phyloP scores from a whole-genome alignment of 352 stramenopile genomes.

The Vaucheria bursata region DNA sequence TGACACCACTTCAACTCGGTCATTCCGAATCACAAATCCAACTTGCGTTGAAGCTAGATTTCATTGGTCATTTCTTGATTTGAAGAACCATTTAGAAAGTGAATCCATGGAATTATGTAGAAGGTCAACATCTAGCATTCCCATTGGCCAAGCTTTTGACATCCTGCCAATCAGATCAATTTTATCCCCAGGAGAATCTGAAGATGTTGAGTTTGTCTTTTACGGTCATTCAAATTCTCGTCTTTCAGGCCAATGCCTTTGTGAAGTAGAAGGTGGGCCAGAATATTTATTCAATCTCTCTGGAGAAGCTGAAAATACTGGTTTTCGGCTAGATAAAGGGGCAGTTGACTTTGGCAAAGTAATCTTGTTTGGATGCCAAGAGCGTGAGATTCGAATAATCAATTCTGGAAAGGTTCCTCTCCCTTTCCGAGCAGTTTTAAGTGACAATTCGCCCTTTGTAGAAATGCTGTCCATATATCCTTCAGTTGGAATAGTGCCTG shows the following conservation, averaged over 20 bases:
- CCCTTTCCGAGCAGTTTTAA: conserved; percentile 51
- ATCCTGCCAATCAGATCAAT: conserved; percentile 78
- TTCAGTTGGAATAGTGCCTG: conserved; percentile 62
- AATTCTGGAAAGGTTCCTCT: conserved; percentile 86
- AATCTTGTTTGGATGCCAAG: conserved; percentile 79
- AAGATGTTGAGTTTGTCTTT: conserved; percentile 82
- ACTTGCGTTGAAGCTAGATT: conserved; percentile 76
- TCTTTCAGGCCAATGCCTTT: conserved; percentile 72
- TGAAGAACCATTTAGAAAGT: conserved; percentile 39
- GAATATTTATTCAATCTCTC: conserved; percentile 77
- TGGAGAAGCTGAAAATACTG: conserved; percentile 78
- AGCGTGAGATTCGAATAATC: conserved; percentile 77
- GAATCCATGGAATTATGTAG: background rate
- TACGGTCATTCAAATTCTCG: conserved; percentile 81
- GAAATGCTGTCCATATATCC: conserved; percentile 66
- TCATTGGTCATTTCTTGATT: conserved; percentile 85
- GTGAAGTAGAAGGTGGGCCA: conserved; percentile 81
- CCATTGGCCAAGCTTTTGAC: conserved; percentile 70
- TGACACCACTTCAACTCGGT: conserved; percentile 79
- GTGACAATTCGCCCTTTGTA: conserved; percentile 11
- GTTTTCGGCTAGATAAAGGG: conserved; percentile 76
- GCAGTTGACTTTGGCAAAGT: conserved; percentile 83
- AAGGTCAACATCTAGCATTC: background rate
- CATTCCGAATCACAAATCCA: conserved; percentile 71
- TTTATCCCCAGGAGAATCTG: conserved; percentile 71